Conservation (phyloP, 139 green algal genomes). For the Closterium sp. region DNA sequence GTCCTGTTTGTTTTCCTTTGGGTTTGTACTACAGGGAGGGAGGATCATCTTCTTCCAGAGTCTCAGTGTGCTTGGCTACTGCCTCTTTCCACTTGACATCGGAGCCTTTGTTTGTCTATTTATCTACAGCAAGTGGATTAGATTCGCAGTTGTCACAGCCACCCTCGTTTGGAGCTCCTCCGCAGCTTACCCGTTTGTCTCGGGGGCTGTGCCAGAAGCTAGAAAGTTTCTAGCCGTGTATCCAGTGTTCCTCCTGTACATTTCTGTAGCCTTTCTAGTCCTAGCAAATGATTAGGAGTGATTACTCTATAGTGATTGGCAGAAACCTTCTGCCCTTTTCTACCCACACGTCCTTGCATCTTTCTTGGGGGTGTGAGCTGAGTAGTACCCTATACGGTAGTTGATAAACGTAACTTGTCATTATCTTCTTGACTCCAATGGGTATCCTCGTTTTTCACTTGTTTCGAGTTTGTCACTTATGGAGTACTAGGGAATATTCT, state of each 20-base stretch:
- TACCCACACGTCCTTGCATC: no score
- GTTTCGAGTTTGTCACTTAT: no score
- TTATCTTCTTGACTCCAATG: no score
- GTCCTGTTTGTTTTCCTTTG: conserved; percentile 77
- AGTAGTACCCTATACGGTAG: no score
- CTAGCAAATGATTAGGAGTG: conserved; percentile 29
- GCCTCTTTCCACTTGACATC: conserved; percentile 91
- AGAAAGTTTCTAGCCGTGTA: conserved; percentile 85
- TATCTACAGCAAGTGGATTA: conserved; percentile 36
- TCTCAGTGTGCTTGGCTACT: conserved; percentile 95
- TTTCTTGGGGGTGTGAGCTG: no score
- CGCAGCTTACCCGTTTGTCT: conserved; percentile 89
- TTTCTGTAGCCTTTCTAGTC: conserved; percentile 39
- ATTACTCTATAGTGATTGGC: no score
- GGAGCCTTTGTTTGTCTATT: conserved; percentile 72
- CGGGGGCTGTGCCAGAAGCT: conserved; percentile 58
- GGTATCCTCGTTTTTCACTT: no score
- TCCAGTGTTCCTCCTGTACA: conserved; percentile 82
- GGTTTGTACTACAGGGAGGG: conserved; percentile 61
- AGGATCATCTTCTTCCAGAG: conserved; percentile 96
- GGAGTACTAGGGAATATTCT: no score
- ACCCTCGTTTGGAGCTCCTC: conserved; percentile 75
- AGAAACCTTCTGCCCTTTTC: no score
- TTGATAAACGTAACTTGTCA: no score
- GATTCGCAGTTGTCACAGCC: conserved; percentile 57